Evolutionary conservation across 495 filamentous ascomycete genomes (phyloP).

Genomic region (Daldinia concentrica): DNA sequence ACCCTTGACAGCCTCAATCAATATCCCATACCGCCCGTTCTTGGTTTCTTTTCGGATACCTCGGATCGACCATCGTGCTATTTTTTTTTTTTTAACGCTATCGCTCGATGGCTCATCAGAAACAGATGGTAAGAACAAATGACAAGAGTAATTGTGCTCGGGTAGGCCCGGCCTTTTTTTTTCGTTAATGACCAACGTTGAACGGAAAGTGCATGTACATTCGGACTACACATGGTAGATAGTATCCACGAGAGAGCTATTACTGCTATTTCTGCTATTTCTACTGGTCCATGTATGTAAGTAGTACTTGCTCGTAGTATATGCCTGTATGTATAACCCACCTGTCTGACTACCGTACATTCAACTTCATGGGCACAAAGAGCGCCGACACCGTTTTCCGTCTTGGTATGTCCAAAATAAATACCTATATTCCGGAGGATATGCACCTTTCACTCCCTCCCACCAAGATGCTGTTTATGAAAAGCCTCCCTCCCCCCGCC

Average conservation of each 20-base stretch:
- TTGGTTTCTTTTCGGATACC: conserved; percentile 30
- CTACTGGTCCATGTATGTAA: background rate
- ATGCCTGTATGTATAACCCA: background rate
- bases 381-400: conserved; percentile 12
- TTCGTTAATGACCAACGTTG: background rate
- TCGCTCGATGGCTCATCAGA: conserved; percentile 34
- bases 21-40: conserved; percentile 35
- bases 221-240: background rate
- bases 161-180: conserved; percentile 29
- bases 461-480: conserved; percentile 29
- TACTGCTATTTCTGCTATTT: background rate
- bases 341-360: background rate
- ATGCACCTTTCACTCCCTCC: conserved; percentile 18
- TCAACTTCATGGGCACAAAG: conserved; percentile 17
- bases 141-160: conserved; percentile 14
- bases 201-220: background rate
- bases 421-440: conserved; percentile 24
- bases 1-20: conserved; percentile 4
- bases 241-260: background rate
- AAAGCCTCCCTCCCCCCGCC: conserved; percentile 4
- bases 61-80: conserved; percentile 43
- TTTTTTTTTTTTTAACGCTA: conserved; percentile 38
- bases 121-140: conserved; percentile 38
- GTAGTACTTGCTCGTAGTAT: background rate
- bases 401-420: conserved; percentile 16